Evolutionary conservation across 805 yeast species (phyloP), one percentile per base, ranked within the genome.

Genomic region (Cyberlindnera maclurae): DNA sequence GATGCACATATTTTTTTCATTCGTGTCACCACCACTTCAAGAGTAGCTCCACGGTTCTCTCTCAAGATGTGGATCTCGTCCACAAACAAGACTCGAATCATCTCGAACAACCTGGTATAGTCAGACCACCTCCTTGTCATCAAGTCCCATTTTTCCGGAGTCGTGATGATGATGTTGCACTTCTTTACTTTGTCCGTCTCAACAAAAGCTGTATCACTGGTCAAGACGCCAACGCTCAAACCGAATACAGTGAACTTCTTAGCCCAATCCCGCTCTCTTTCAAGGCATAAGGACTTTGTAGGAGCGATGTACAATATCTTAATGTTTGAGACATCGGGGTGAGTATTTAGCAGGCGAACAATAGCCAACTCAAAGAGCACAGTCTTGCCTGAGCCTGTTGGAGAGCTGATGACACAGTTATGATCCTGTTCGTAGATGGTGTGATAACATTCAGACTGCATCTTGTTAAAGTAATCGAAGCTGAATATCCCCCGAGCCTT

Each of bases 91-190:
- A 78, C 63, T 52, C 66, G 64, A 38, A 71, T 49, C 48, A 68
- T 50, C 52, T 63, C 57, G 47, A 71, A 63, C 13, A 67, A 41
- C 26, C 54, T 60, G 20, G 49, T 48, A 44, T 59, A 65, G 45
- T 73, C 75, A 3, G 57, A 48, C 75, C 76, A 67, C 45, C 65
- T 68, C 45, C 80, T 59, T 0, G 81, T 73, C 40, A 75, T 56
- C 32, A 70, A 58, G 47, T 77, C 81, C 79, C 79, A 75, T 51
- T 76, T 77, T 51, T 77, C 82, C 4, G 82, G 81, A 1, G 82
- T 77, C 2, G 79, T 68, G 8, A 77, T 67, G 9, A 77, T 73
- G 4, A 77, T 62, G 22, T 35, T 43, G 20, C 77, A 65, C n/a
- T 57, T 64, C 51, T 64, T 64, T 3, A 70, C 73, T 29, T 55